A percentile compares a stretch with the other conserved stretches of the same genome.
Conservation (phyloP, 116 monocot genomes). For the Dioscorea cayenensis region DNA sequence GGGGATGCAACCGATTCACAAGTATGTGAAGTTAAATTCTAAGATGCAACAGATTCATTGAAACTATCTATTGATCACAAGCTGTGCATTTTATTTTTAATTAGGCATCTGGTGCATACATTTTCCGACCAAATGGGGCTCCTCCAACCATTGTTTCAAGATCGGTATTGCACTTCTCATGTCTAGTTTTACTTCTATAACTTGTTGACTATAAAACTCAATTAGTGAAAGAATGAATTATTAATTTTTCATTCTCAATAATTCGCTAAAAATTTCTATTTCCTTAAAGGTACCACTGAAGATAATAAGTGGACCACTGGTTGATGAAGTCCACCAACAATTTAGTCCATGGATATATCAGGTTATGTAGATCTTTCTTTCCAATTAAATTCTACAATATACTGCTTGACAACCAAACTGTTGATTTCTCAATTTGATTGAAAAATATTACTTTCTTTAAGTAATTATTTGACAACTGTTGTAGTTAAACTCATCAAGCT, state of each 20-base stretch:
- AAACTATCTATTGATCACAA: not conserved
- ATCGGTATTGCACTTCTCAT: slow-evolving; percentile 29
- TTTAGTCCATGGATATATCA: slow-evolving; percentile 82
- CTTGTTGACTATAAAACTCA: not conserved
- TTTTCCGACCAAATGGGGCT: slow-evolving; percentile 71
- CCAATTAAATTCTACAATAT: not conserved
- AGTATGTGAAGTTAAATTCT: slow-evolving; percentile 16
- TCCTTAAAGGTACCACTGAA: slow-evolving; percentile 46
- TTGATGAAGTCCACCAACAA: slow-evolving; percentile 80
- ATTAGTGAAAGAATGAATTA: not conserved
- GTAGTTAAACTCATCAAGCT: too few species aligned
- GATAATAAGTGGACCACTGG: slow-evolving; percentile 49
- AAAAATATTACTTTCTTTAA: too few species aligned
- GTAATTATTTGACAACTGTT: too few species aligned
- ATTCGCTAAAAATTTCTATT: not conserved
- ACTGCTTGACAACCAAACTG: not conserved
- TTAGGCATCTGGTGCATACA: slow-evolving; percentile 78
- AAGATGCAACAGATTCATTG: not conserved
- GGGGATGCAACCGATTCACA: slow-evolving; percentile 52
- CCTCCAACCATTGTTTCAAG: slow-evolving; percentile 38
- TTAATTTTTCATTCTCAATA: too few species aligned
- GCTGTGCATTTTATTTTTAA: slow-evolving; percentile 7
- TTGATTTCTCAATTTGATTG: too few species aligned
- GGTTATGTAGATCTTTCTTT: slow-evolving; percentile 21
- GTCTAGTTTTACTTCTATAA: not conserved